A percentile compares a stretch with the other conserved stretches of the same genome.
These are phyloP conservation scores for Carex kokanica DNA, from an alignment of 176 grass and related monocot genomes.

Conservation along the genomic window DNA sequence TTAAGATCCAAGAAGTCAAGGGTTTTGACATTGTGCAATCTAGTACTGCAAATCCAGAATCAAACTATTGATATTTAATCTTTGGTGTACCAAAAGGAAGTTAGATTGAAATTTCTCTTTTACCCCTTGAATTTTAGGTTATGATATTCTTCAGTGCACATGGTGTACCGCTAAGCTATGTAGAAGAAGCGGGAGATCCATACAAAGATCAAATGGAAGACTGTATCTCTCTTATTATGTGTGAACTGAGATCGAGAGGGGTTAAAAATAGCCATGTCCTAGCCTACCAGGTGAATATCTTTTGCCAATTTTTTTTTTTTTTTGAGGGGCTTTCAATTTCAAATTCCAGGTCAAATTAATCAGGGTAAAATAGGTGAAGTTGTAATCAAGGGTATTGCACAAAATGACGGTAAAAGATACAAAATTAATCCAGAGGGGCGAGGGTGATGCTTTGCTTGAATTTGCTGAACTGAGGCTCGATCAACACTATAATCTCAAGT, in stretches of 20 bases:
- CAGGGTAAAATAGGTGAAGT: too few species aligned
- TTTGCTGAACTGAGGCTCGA: not conserved
- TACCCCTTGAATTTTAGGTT: slow-evolving; percentile 48
- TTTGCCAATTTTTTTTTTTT: not conserved
- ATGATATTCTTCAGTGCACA: slow-evolving; percentile 99
- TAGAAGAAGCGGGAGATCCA: slow-evolving; percentile 86
- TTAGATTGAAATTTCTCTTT: slow-evolving; percentile 6
- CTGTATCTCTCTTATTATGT: slow-evolving; percentile 88
- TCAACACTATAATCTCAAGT: not conserved
- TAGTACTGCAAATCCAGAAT: not conserved
- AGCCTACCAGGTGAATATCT: slow-evolving; percentile 77
- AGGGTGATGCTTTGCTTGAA: not conserved
- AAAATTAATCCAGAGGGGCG: not conserved
- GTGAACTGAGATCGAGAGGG: slow-evolving; percentile 82
- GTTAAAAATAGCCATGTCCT: slow-evolving; percentile 68
- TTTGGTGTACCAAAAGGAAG: not conserved
- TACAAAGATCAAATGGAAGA: slow-evolving; percentile 99
- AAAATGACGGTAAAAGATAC: not conserved
- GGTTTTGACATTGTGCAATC: not conserved
- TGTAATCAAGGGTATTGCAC: not conserved
- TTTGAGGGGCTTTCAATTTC: not conserved
- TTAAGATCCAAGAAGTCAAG: not conserved
- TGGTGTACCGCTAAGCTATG: slow-evolving; percentile 92
- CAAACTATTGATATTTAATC: not conserved
- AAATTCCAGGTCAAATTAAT: not conserved